A percentile compares a stretch with the other conserved stretches of the same genome.
These are phyloP conservation scores for Cucurbita ficifolia DNA, from an alignment of 306 rosid genomes.

Conservation along the genomic window DNA sequence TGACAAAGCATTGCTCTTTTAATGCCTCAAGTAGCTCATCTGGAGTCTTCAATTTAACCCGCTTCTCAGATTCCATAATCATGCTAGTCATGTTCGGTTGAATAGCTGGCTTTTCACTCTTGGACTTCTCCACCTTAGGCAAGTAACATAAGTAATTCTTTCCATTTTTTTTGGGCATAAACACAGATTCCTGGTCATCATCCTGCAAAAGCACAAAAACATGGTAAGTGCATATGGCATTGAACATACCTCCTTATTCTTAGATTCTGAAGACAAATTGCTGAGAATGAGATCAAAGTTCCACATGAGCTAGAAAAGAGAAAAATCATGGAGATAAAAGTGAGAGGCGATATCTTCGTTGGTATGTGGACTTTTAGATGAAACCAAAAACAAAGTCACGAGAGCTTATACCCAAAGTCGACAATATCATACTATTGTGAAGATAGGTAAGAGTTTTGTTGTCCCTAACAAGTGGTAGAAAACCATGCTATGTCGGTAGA, in stretches of 20 bases:
- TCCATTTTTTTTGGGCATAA: constrained; percentile 64
- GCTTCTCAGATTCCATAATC: constrained; percentile 75
- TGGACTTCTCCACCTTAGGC: constrained; percentile 80
- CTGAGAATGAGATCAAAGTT: too few species aligned
- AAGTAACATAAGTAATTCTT: constrained; percentile 58
- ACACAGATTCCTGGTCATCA: constrained; percentile 65
- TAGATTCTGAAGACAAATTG: background rate
- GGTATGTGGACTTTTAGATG: too few species aligned
- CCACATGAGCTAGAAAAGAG: too few species aligned
- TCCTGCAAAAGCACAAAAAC: constrained; percentile 34
- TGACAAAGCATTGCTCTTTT: constrained; percentile 52
- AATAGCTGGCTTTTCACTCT: constrained; percentile 39
- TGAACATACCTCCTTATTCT: background rate
- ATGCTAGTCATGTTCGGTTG: constrained; percentile 65
- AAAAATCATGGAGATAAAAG: too few species aligned
- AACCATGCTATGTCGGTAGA: too few species aligned
- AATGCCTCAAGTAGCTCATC: constrained; percentile 84
- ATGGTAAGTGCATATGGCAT: background rate
- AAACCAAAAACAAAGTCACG: too few species aligned
- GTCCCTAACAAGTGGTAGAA: too few species aligned
- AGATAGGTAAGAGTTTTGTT: too few species aligned
- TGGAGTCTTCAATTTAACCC: constrained; percentile 71
- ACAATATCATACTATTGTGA: too few species aligned
- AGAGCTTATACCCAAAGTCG: too few species aligned
- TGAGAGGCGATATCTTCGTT: too few species aligned